A percentile compares a stretch with the other conserved stretches of the same genome.
phyloP scores from a whole-genome alignment of 2,329 filamentous ascomycete genomes.

The Exophiala aquamarina region DNA sequence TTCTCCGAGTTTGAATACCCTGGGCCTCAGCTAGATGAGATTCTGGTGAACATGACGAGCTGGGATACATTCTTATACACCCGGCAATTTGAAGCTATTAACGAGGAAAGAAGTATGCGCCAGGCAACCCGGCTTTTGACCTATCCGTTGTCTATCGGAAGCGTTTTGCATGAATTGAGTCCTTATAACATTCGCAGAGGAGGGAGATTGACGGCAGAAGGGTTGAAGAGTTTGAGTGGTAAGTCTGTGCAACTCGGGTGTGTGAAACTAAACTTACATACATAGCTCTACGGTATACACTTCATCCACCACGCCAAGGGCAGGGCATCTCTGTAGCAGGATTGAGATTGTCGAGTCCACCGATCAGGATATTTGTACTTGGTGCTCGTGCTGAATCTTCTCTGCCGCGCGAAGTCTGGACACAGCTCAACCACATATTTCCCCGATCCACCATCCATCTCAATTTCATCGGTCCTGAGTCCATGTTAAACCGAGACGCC shows the following conservation, averaged over 20 bases:
- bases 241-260: conserved; percentile 38
- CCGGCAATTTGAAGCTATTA: conserved; percentile 84
- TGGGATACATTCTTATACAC: conserved; percentile 98
- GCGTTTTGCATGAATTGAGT: conserved; percentile 89
- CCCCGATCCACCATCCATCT: conserved; percentile 87
- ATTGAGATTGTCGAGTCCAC: conserved; percentile 78
- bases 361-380: conserved; percentile 87
- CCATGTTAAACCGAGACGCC: conserved; percentile 88
- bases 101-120: conserved; percentile 84
- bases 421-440: conserved; percentile 92
- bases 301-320: conserved; percentile 86
- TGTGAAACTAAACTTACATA: conserved; percentile 17
- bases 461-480: conserved; percentile 92
- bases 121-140: conserved; percentile 92
- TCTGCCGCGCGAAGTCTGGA: conserved; percentile 88
- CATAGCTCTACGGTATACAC: conserved; percentile 82
- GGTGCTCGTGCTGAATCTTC: conserved; percentile 97
- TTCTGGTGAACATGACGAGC: conserved; percentile 93
- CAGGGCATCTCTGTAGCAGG: conserved; percentile 73
- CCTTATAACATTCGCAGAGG: conserved; percentile 79
- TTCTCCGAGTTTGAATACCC: conserved; percentile 95
- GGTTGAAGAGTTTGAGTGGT: conserved; percentile 92
- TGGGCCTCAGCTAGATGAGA: conserved; percentile 84
- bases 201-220: conserved; percentile 79
- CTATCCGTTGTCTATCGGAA: conserved; percentile 88